Evolutionary conservation across 805 yeast species (phyloP), one percentile per base, ranked within the genome.

Genomic region (Wickerhamiella australiensis): DNA sequence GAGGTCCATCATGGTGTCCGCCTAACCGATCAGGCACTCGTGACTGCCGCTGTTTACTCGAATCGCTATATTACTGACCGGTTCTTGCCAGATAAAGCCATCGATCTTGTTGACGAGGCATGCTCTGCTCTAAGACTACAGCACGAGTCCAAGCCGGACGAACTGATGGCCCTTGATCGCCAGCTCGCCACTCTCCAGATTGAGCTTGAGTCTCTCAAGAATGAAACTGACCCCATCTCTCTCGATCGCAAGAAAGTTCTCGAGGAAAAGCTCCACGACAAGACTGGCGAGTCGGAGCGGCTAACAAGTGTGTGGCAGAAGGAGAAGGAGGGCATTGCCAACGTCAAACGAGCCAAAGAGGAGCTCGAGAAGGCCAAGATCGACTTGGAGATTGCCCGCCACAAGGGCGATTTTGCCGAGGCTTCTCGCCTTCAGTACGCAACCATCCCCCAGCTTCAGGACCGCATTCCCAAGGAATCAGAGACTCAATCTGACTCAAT

Each of bases 1-100:
- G 98, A 90, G 62, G 96, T 90, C 2, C 98, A 90, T 60, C 98
- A 90, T 61, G 98, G 98, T 68, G 98, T 90, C 6, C 77, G 95
- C 55, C 85, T 90, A 52, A 76, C 90, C 3, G 98, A 90, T 62
- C 76, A 87, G 45, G 96, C 98, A 0, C 71, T 90, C 50, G 96
- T 90, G 1, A 83, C 95, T 0, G 96, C 97, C 11, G 95, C 96
- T 0, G 80, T 85, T 5, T 77, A 88, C 61, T 79, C 94, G 44
- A 85, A 86, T 61, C 74, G 98, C 55, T 90, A 90, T 63, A 85
- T 90, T 50, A 83, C 94, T 2, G 96, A 90, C 63, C 69, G 97
- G 50, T 87, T 79, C 59, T 69, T 90, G 35, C 98, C 98, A 0
- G 98, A 90, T 62, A 90, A 90, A 69, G 97, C 97, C 18, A 90